Percentiles rank a stretch among this genome's conserved stretches.
Conservation (phyloP, 2,329 filamentous ascomycete genomes). For the Talaromyces sp. region DNA sequence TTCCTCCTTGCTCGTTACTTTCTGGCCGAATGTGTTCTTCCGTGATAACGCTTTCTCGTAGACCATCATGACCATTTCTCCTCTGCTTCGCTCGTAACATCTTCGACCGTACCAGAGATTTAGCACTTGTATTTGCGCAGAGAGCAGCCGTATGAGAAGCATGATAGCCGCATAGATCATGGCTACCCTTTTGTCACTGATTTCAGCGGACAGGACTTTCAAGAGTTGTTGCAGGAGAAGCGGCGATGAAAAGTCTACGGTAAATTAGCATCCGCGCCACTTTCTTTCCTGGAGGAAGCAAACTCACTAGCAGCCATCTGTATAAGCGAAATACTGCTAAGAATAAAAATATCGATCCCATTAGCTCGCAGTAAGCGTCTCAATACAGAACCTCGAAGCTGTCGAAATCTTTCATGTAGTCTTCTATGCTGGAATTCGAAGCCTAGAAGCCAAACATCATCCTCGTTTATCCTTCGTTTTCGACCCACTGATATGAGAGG, state of each 20-base stretch:
- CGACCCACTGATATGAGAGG: conserved; percentile 66
- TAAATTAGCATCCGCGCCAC: conserved; percentile 22
- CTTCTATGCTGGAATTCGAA: conserved; percentile 77
- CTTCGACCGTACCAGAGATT: conserved; percentile 78
- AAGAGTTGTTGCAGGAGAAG: conserved; percentile 70
- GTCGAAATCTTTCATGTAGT: conserved; percentile 70
- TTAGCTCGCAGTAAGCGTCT: conserved; percentile 69
- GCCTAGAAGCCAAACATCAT: conserved; percentile 76
- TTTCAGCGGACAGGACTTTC: conserved; percentile 58
- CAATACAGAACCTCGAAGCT: conserved; percentile 69
- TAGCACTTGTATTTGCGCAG: conserved; percentile 64
- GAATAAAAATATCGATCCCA: conserved; percentile 70
- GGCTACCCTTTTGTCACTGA: conserved; percentile 52
- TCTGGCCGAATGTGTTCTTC: conserved; percentile 52
- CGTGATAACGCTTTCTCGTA: conserved; percentile 72
- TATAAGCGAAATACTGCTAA: conserved; percentile 60
- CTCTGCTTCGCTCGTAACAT: conserved; percentile 76
- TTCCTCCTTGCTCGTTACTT: conserved; percentile 29
- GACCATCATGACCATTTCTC: conserved; percentile 81
- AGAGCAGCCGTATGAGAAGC: conserved; percentile 57
- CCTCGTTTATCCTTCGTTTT: conserved; percentile 64
- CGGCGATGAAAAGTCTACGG: conserved; percentile 56
- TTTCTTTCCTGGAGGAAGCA: neutral
- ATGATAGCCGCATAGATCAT: conserved; percentile 63
- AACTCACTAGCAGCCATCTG: conserved; percentile 54